Base-by-base conservation (phyloP, 148 eudicot species). In the Spergularia bocconei region DNA sequence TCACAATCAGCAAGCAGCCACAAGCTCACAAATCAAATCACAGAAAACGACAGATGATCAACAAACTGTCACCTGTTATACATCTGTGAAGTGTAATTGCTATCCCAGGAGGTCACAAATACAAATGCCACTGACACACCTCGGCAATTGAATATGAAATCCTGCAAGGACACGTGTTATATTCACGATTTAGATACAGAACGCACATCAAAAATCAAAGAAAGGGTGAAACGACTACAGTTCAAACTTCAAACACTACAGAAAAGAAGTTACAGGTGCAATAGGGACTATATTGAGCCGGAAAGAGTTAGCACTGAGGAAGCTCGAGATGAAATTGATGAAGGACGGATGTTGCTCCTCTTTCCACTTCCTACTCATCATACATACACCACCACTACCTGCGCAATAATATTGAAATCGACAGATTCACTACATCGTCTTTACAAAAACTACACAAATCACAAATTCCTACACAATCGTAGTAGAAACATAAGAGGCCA, bases 121-220 rank as follows among this genome's bases (percentile, higher is more conserved):
- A 92, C 75, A 78, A 96, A 96, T 50, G 99, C 99, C 56, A 92
- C 96, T 36, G 99, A 96, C 66, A 86, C 66, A 68, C 97, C 99
- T 19, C 97, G 93, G 57, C 96, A 89, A 81, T 96, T 96, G 78
- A 96, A 93, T 56, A 96, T 96, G 73, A 96, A 88, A 85, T 96
- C 99, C 99, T 96, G 77, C 64, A 79, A 56, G 78, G 68, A 77
- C 59, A 52, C 13, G 61, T 72, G 58, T 5, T 0, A 66, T 9
- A 9, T 44, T 5, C 4, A 44, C 48, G 1, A 44, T 44, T 21
- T 48, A 61, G 16, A 7, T 33, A 53, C 16, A 21, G 47, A 48
- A n/a, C 0, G 5, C 12, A 36, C 21, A 11, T 55, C 25, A 19
- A 14, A 16, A 51, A 50, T n/a, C 36, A 54, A 14, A 52, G n/a